phyloP scores from a whole-genome alignment of 2,329 filamentous ascomycete species.

The Pseudohalonectria lignicola region DNA sequence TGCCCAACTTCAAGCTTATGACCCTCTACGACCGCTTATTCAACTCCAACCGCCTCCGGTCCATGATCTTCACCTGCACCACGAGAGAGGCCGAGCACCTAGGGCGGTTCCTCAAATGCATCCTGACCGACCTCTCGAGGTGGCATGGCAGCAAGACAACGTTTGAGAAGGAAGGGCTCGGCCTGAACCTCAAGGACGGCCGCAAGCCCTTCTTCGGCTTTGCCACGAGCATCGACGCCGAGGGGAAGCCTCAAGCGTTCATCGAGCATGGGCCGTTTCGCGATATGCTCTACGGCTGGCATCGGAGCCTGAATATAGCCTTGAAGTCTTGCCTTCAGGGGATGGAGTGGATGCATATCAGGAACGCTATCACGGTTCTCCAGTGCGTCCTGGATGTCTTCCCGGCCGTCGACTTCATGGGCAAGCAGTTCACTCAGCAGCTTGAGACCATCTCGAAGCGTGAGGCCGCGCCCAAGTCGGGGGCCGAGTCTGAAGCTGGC shows the following conservation, averaged over 20 bases:
- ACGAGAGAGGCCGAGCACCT: slow-evolving; percentile 86
- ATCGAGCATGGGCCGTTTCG: slow-evolving; percentile 82
- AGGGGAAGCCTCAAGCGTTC: slow-evolving; percentile 59
- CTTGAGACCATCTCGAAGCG: slow-evolving; percentile 56
- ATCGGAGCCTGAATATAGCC: slow-evolving; percentile 68
- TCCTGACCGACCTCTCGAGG: slow-evolving; percentile 65
- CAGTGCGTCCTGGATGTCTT: slow-evolving; percentile 73
- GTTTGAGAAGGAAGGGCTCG: slow-evolving; percentile 78
- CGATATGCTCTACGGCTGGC: slow-evolving; percentile 80
- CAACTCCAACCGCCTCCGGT: slow-evolving; percentile 66
- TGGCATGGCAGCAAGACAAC: slow-evolving; percentile 73
- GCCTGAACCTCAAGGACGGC: slow-evolving; percentile 39
- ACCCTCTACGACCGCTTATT: slow-evolving; percentile 78
- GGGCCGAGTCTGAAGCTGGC: slow-evolving; percentile 32
- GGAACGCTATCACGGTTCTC: slow-evolving; percentile 85
- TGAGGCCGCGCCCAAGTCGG: slow-evolving; percentile 39
- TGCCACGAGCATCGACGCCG: slow-evolving; percentile 58
- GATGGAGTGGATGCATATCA: slow-evolving; percentile 93
- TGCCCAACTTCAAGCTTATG: slow-evolving; percentile 78
- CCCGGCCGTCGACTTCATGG: slow-evolving; percentile 85
- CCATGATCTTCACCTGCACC: slow-evolving; percentile 80
- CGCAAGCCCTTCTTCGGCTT: slow-evolving; percentile 57
- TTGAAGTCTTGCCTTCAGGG: slow-evolving; percentile 73
- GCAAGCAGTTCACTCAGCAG: slow-evolving; percentile 51
- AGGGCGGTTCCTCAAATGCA: slow-evolving; percentile 78